Base-by-base conservation (phyloP, 2,329 filamentous ascomycete species). In the Colletotrichum aenigma region DNA sequence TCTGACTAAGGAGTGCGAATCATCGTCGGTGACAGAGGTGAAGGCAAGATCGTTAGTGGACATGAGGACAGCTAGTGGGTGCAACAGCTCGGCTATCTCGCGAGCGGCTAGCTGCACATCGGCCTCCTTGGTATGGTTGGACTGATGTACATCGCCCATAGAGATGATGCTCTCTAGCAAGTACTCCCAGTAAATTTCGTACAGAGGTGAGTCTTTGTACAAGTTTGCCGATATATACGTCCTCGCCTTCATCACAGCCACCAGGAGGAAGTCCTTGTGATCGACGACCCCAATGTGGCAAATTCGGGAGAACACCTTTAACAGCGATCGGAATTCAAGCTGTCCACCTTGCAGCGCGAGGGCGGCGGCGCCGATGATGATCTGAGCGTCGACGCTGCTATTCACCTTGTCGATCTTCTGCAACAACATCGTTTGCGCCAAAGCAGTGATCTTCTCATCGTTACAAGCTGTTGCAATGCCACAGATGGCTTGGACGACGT, bases 401-500 rank as follows among this genome's bases (percentile, higher is more conserved):
- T 92, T 97, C 71, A 98, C 92, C 84, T 97, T 96, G 76, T 94
- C 93, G 74, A 98, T 91, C 84, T 99, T 98, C 82, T 99, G 97
- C n/a, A 98, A 86, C 28, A 99, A 91, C 93, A 99, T 98, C 1
- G 96, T 97, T 80, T 98, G 94, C 4, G 96, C 96, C 68, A 99
- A 88, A 7, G 96, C 96, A 8, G 94, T 97, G 70, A 99, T 98
- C 85, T 98, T 98, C 75, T 95, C 93, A 80, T 99, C 96, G 64
- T 94, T 91, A 82, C 93, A 96, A 73, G 91, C 93, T 26, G 90
- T 91, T 1, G 97, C 95, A 82, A 99, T 95, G n/a, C 93, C 93
- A 73, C 97, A 96, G 76, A 99, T 96, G 0, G 96, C 95, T 81
- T 97, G 93, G n/a, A 98, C 93, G n/a, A 98, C 94, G 77, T 96